Base-by-base conservation (phyloP, 345 rosid species). In the Heritiera fomes region DNA sequence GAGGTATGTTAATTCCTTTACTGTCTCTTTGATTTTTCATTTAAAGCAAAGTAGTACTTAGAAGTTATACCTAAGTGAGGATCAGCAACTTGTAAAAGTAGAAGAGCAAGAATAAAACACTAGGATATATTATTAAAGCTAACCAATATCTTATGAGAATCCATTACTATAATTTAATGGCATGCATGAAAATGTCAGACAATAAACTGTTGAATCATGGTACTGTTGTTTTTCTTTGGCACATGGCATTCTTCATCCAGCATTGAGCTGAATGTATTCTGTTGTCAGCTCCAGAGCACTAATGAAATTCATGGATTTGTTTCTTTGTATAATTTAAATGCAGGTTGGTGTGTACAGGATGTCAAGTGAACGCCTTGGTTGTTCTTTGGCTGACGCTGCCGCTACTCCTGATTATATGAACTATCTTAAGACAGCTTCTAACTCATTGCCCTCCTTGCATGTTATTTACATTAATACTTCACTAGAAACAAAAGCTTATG, bases 351-450 rank as follows among this genome's bases (percentile, higher is more conserved):
- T 94, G 20, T 96, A 94, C 83, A 86, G 98, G 80, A 94, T 96
- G 99, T 94, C 99, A 41, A 80, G 87, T 47, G 99, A 94, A 77
- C 90, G 85, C 13, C 94, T 96, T 45, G 89, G 99, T 84, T 94
- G 99, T 91, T 96, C 98, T 8, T 84, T 96, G 83, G 98, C 99
- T 59, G 99, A 96, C 86, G 98, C 99, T 82, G 99, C 99, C 14
- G 85, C 94, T 77, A 80, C 91, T 82, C 93, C 98, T 80, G 88
- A 87, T 84, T 96, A 96, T 77, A 88, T 91, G 86, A 87, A 83
- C 71, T 96, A 91, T 89, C 96, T 94, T 68, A 85, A 87, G 83
- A 76, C 83, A 71, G 98, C 98, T 83, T 96, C 94, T 76, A 77
- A 10, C 60, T 80, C 84, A 66, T 78, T 87, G 9, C 97, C 95